A percentile compares a stretch with the other conserved stretches of the same genome.
phyloP scores from a whole-genome alignment of 805 yeast species.

The Yamadazyma endophytica region DNA sequence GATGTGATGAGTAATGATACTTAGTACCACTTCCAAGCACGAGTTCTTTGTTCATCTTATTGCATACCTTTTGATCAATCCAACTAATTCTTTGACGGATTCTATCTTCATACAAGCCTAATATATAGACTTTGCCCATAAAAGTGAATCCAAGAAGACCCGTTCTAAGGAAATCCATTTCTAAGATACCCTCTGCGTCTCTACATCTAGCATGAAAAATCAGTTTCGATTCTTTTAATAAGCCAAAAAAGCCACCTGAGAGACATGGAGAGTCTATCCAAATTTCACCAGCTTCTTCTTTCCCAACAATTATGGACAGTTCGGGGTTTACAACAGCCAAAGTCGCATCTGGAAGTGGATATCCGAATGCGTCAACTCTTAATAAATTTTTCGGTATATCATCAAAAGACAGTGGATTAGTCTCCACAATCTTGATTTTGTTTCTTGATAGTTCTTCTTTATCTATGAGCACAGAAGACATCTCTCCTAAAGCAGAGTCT shows the following conservation, averaged over 20 bases:
- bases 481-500: conserved; percentile 31
- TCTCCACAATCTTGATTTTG: conserved; percentile 62
- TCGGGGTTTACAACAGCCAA: conserved; percentile 94
- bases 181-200: conserved; percentile 65
- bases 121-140: conserved; percentile 80
- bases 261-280: conserved; percentile 96
- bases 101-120: conserved; percentile 90
- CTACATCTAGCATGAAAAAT: conserved; percentile 81
- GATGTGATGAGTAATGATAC: conserved; percentile 83
- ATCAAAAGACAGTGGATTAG: conserved; percentile 48
- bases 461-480: conserved; percentile 69
- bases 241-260: conserved; percentile 85
- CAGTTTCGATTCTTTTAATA: conserved; percentile 58
- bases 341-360: conserved; percentile 90
- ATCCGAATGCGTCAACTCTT: conserved; percentile 89
- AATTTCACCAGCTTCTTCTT: conserved; percentile 86
- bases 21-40: conserved; percentile 39
- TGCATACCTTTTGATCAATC: conserved; percentile 47
- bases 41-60: conserved; percentile 24
- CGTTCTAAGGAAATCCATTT: conserved; percentile 80
- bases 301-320: conserved; percentile 66
- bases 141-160: conserved; percentile 86
- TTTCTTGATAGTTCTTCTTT: conserved; percentile 70
- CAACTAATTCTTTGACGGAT: conserved; percentile 71
- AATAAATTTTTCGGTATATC: conserved; percentile 39